Conservation (phyloP, 306 rosid species). For the Rosa persica region DNA sequence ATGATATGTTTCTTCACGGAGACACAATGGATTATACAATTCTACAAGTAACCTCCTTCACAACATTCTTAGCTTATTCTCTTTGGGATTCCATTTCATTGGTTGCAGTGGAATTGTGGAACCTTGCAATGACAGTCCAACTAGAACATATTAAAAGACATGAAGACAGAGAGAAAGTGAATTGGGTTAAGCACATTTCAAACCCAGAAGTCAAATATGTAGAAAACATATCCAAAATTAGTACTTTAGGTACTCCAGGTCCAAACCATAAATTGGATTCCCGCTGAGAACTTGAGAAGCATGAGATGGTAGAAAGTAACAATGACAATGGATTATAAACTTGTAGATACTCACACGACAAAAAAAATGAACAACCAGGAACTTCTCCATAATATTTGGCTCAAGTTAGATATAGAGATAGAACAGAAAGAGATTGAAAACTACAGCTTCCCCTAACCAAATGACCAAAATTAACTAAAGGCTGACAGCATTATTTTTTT, state of each 20-base stretch:
- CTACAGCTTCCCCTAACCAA: neutral
- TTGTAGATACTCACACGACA: neutral
- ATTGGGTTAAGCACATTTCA: neutral
- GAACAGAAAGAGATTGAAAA: neutral
- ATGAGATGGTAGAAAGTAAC: neutral
- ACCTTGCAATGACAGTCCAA: neutral
- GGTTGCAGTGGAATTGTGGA: neutral
- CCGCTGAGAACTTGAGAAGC: neutral
- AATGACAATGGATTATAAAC: neutral
- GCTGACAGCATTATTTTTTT: conserved; percentile 4
- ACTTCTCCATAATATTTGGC: neutral
- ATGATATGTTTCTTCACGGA: neutral
- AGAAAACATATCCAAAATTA: neutral
- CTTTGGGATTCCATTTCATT: neutral
- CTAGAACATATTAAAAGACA: neutral
- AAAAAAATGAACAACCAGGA: neutral
- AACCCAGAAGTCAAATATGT: neutral
- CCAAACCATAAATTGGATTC: neutral
- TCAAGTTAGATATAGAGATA: neutral
- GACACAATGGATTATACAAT: neutral
- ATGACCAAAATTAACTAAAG: neutral
- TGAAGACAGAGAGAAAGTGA: neutral
- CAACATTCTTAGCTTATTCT: neutral
- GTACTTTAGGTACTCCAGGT: neutral
- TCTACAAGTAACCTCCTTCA: neutral